Evolutionary conservation across 2,329 filamentous ascomycete genomes (phyloP), one percentile per base, ranked within the genome.

Genomic region (Colletotrichum lupini): DNA sequence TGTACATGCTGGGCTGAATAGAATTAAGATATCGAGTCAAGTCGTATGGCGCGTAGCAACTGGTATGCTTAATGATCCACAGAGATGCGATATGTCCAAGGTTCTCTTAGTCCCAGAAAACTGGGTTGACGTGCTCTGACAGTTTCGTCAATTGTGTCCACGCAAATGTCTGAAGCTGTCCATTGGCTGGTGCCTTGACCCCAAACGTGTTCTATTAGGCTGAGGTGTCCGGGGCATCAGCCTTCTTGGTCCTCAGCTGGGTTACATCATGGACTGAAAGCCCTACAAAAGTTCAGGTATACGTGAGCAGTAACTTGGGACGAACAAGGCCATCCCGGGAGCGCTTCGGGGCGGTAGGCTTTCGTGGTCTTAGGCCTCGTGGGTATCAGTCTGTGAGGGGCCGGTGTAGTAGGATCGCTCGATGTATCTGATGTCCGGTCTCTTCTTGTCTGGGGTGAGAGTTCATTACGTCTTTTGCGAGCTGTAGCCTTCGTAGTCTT

Each of bases 341-440:
- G 14, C 16, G 11, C 11, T n/a, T 16, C 32, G 7, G 8, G 14
- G 58, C 16, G 37, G 37, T 28, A 52, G 14, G 42, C 3, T 19
- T 32, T 24, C 16, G 32, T 32, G 26, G 49, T 22, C 26, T n/a
- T n/a, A 32, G 19, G 26, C 37, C 37, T 42, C 37, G 37, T 42
- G 42, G 60, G 4, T 56, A 32, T 24, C 30, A 14, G 32, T 22
- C 28, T 12, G 42, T 8, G 14, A 58, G 52, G 26, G 69, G 37
- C 28, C 5, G 16, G 37, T 42, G 37, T 42, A 22, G 56, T 28
- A 35, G 56, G 26, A 56, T 35, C 22, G 26, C 14, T 4, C 37
- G 42, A 37, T 49, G 57, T 37, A 58, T 53, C 24, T 68, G 64
- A 68, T 37, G 52, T 58, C 12, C n/a, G 58, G 62, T 52, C 30